phyloP scores from a whole-genome alignment of 495 filamentous ascomycete genomes.

The Podospora anserina region DNA sequence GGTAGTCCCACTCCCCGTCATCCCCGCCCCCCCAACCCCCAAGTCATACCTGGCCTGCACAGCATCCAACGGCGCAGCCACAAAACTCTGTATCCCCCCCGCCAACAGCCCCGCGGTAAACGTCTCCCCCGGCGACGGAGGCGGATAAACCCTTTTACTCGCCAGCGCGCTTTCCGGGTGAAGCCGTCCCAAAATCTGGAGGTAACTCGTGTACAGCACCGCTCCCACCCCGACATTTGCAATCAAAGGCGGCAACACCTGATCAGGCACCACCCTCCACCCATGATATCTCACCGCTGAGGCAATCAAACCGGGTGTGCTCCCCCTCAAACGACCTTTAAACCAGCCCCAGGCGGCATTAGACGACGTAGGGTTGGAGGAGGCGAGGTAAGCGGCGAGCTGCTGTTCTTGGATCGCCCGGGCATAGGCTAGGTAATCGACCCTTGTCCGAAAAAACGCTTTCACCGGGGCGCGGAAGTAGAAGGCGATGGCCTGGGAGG shows the following conservation, averaged over 20 bases:
- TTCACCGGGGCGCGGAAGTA: constrained; percentile 88
- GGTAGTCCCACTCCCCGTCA: constrained; percentile 28
- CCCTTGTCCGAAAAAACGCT: constrained; percentile 81
- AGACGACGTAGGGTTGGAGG: neutral
- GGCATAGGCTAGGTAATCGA: constrained; percentile 66
- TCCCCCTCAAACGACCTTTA: constrained; percentile 63
- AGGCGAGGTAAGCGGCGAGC: neutral
- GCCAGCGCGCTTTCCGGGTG: constrained; percentile 69
- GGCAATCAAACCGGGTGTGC: constrained; percentile 72
- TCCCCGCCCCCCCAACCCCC: constrained; percentile 19
- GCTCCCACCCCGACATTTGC: constrained; percentile 85
- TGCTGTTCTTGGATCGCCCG: constrained; percentile 42
- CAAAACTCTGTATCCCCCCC: constrained; percentile 71
- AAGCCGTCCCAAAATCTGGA: constrained; percentile 69
- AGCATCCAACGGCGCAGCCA: constrained; percentile 86
- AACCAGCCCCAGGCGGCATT: constrained; percentile 34
- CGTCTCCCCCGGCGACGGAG: constrained; percentile 60
- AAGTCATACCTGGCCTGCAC: constrained; percentile 74
- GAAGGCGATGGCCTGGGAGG: constrained; percentile 74
- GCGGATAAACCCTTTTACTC: constrained; percentile 70
- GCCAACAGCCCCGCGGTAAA: constrained; percentile 76
- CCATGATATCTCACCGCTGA: constrained; percentile 77
- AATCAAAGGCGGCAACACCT: constrained; percentile 79
- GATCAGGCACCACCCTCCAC: constrained; percentile 83
- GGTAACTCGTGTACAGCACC: constrained; percentile 82